Evolutionary conservation across 768 basidiomycete genomes (phyloP), one percentile per base, ranked within the genome.

Genomic region (Lyophyllum semitale): DNA sequence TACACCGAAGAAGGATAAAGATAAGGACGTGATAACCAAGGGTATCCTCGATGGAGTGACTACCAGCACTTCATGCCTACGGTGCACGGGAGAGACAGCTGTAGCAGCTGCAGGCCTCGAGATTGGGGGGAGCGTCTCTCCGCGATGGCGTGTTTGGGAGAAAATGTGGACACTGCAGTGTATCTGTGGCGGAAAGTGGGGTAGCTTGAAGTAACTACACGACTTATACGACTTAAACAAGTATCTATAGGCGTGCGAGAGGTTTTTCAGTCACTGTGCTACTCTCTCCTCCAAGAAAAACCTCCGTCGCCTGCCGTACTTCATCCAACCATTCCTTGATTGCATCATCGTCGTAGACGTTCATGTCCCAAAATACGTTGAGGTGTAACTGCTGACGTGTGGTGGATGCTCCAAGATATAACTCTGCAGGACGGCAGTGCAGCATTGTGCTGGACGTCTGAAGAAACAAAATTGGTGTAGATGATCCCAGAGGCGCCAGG

Each of bases 161-260:
- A 82, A 71, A 58, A 75, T 74, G 60, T 91, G 84, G 85, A 67
- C 66, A 29, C 66, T 63, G 22, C 77, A 77, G 23, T 93, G 90
- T 67, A 74, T 91, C 18, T 93, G 90, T 70, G 88, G 87, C 25
- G 90, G 90, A 9, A 62, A 68, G 9, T 92, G 89, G 90, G 50
- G 41, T 20, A 58, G 42, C n/a, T 38, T n/a, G 15, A 38, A 32
- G 15, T 46, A 38, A 40, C 26, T 15, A 30, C 12, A 32, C 35
- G 17, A 32, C 25, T 1, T 45, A 12, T 32, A 29, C 23, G 22
- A 57, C 12, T 26, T n/a, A n/a, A n/a, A n/a, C n/a, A n/a, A n/a
- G n/a, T n/a, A n/a, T 20, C 56, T 25, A 54, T 20, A 47, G 33
- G 22, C 29, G 53, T 25, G 33, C 32, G 17, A 26, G 23, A 29